Evolutionary conservation across 305 asterid species (phyloP).

Genomic region (Rubia balearica): DNA sequence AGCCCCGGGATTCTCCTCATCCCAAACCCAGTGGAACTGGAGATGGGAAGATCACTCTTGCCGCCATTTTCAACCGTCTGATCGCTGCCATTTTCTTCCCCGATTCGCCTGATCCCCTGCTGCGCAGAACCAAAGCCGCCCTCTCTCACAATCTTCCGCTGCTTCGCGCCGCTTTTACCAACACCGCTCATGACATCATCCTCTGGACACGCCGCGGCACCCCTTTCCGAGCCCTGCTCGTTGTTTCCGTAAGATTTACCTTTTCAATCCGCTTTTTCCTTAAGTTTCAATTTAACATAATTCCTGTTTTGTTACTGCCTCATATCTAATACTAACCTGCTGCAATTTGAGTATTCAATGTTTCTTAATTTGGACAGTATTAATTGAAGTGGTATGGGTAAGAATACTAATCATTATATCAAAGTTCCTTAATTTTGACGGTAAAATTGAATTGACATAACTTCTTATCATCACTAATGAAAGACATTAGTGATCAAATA

Average conservation of each 20-base stretch:
- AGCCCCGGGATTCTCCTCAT: background rate
- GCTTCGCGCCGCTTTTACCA: conserved; percentile 51
- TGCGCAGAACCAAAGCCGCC: conserved; percentile 41
- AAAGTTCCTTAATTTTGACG: background rate
- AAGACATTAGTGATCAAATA: background rate
- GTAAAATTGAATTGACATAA: background rate
- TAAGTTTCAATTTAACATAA: no score
- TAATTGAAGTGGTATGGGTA: background rate
- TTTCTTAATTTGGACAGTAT: background rate
- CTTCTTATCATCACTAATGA: background rate
- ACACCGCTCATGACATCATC: conserved; percentile 41
- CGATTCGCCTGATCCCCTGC: conserved; percentile 28
- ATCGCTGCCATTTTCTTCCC: conserved; percentile 42
- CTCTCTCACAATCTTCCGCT: conserved; percentile 49
- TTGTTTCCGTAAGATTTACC: conserved; percentile 49
- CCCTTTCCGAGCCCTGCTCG: conserved; percentile 62
- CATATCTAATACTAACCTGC: background rate
- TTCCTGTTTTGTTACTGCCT: no score
- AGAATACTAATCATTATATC: background rate
- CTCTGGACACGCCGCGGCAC: conserved; percentile 70
- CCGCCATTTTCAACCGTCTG: conserved; percentile 39
- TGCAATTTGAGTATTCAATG: background rate
- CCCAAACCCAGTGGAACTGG: background rate
- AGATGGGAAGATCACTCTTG: conserved; percentile 30
- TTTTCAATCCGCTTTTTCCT: no score